Evolutionary conservation across 169 alveolate species (phyloP), one percentile per base, ranked within the genome.

Genomic region (Theileria orientalis): DNA sequence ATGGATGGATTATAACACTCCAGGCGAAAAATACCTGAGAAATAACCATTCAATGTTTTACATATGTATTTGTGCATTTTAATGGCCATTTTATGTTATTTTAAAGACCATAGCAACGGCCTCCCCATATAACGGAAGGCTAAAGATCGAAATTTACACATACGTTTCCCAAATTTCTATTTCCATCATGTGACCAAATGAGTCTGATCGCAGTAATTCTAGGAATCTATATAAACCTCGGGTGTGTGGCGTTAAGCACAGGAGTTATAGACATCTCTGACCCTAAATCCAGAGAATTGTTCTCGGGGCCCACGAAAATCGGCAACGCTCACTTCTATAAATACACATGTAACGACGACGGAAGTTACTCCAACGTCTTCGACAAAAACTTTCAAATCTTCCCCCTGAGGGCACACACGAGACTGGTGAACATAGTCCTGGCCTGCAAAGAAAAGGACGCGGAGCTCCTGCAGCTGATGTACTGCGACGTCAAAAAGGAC

Each of bases 321-420:
- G 66, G 66, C 11, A 32, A 56, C 19, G 66, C 66, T 56, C 13
- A n/a, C 1, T 56, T 56, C 37, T 56, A 56, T 32, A 56, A 56
- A 40, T 56, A 29, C 32, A 30, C 42, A 5, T 56, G 66, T n/a
- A 56, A 56, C 37, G 35, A 56, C 13, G 21, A 56, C 41, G 66
- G 66, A 13, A 56, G 66, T 30, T 56, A 56, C 66, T 56, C 66
- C 2, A 56, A 56, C 21, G 66, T 56, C 29, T 56, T 56, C 37
- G 66, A 56, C 41, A 32, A 32, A 2, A 16, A 23, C 13, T 33
- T n/a, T 2, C 66, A 40, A 16, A 16, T 56, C 25, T 56, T 56
- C 33, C 66, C 66, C 1, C 19, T 56, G 21, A n/a, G 66, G 42
- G 14, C 66, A 23, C 66, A 56, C 42, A 56, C 66, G 5, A 56